A percentile compares a stretch with the other conserved stretches of the same genome.
phyloP scores from a whole-genome alignment of 2,329 filamentous ascomycete genomes.

The Arthrinium puccinioides region DNA sequence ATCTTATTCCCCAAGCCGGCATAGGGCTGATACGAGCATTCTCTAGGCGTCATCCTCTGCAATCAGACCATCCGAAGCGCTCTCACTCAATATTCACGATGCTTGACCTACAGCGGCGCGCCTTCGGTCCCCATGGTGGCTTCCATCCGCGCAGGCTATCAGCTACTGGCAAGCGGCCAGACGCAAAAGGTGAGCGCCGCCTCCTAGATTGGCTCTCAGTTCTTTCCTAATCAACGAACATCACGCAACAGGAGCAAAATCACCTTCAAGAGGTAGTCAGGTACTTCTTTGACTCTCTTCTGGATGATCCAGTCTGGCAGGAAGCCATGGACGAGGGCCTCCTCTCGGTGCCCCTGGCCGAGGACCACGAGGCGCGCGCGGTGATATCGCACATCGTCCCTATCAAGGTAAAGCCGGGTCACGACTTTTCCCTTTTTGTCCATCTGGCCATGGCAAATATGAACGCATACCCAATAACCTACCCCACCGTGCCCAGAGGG shows the following conservation, averaged over 20 bases:
- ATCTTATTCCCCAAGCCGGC: neutral
- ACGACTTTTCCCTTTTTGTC: constrained; percentile 15
- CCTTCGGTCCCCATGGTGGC: too few species aligned
- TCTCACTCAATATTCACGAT: too few species aligned
- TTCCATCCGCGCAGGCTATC: too few species aligned
- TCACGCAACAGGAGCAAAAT: too few species aligned
- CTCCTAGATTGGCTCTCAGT: too few species aligned
- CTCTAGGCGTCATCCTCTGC: too few species aligned
- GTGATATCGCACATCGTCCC: constrained; percentile 22
- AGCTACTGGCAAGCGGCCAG: too few species aligned
- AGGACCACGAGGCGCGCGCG: constrained; percentile 16
- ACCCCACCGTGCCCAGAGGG: constrained; percentile 31
- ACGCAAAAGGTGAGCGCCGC: too few species aligned
- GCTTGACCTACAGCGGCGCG: too few species aligned
- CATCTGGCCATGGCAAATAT: constrained; percentile 14
- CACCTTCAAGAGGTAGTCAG: too few species aligned
- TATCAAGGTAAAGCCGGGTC: constrained; percentile 16
- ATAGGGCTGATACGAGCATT: neutral
- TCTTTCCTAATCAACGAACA: too few species aligned
- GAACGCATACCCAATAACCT: constrained; percentile 22
- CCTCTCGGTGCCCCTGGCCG: constrained; percentile 18
- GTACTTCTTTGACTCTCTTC: neutral
- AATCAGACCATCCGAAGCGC: too few species aligned
- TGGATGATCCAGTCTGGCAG: neutral
- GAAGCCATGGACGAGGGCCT: constrained; percentile 15